Percentiles rank a stretch among this genome's conserved stretches.
Conservation (phyloP, 1,139 yeast species). For the Hyphopichia khmerensis region DNA sequence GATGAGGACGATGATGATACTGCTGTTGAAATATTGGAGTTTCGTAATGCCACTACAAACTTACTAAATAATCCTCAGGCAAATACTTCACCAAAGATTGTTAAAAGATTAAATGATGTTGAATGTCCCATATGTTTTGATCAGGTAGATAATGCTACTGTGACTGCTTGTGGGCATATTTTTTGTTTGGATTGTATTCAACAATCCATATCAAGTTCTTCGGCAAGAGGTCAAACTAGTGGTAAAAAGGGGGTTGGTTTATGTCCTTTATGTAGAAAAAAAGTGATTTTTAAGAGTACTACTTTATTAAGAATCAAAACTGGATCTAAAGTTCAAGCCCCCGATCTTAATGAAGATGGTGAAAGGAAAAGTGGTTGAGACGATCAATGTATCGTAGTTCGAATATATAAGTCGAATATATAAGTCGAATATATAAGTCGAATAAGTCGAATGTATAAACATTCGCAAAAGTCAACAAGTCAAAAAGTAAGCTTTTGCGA, state of each 20-base stretch:
- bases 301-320: constrained; percentile 34
- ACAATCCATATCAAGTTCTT: constrained; percentile 41
- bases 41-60: constrained; percentile 34
- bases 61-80: constrained; percentile 32
- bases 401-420: too few relatives aligned
- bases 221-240: constrained; percentile 42
- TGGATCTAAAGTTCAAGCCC: constrained; percentile 13
- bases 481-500: too few relatives aligned
- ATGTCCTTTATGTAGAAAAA: constrained; percentile 46
- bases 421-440: too few relatives aligned
- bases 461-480: too few relatives aligned
- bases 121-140: constrained; percentile 52
- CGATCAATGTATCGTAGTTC: too few relatives aligned
- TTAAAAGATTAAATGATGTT: constrained; percentile 35
- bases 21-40: constrained; percentile 40
- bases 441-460: too few relatives aligned
- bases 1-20: constrained; percentile 32
- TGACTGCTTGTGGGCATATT: constrained; percentile 46
- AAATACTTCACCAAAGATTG: constrained; percentile 18
- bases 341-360: constrained; percentile 7
- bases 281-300: constrained; percentile 41
- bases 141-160: constrained; percentile 38
- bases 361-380: neutral
- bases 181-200: constrained; percentile 47
- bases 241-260: constrained; percentile 39